A percentile compares a stretch with the other conserved stretches of the same genome.
Evolutionary conservation across 2,329 filamentous ascomycete genomes (phyloP).

Genomic region (Botrytis fragariae): DNA sequence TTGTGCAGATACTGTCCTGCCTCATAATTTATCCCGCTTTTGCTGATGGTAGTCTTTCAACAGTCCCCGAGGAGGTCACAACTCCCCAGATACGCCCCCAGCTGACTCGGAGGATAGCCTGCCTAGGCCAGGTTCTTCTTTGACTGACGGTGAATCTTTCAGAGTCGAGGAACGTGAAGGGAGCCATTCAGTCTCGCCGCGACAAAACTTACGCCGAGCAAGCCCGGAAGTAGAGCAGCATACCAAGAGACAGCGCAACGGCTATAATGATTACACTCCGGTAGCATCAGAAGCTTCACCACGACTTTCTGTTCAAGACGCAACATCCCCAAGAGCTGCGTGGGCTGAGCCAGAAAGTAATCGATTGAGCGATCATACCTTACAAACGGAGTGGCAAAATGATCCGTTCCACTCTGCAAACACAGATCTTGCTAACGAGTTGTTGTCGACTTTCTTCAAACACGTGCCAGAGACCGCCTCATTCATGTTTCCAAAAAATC

Average conservation of each 20-base stretch:
- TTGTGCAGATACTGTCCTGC: neutral
- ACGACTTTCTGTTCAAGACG: slow-evolving; percentile 28
- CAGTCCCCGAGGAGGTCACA: slow-evolving; percentile 40
- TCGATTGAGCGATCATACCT: slow-evolving; percentile 24
- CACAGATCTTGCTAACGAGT: slow-evolving; percentile 48
- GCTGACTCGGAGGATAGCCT: slow-evolving; percentile 36
- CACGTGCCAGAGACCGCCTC: slow-evolving; percentile 54
- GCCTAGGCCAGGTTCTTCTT: slow-evolving; percentile 34
- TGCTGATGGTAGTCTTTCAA: slow-evolving; percentile 40
- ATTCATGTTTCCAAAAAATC: slow-evolving; percentile 53
- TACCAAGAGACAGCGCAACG: slow-evolving; percentile 37
- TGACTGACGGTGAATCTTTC: slow-evolving; percentile 34
- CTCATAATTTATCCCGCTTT: slow-evolving; percentile 2
- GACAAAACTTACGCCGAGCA: slow-evolving; percentile 29
- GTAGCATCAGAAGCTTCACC: slow-evolving; percentile 37
- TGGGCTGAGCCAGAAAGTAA: slow-evolving; percentile 27
- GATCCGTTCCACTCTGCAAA: slow-evolving; percentile 52
- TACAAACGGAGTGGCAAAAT: slow-evolving; percentile 32
- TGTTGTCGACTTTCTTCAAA: slow-evolving; percentile 56
- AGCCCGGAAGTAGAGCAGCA: slow-evolving; percentile 36
- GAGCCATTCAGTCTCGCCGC: slow-evolving; percentile 34
- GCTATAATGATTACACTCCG: slow-evolving; percentile 36
- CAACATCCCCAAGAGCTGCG: slow-evolving; percentile 27
- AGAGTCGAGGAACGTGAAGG: slow-evolving; percentile 33
- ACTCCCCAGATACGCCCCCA: slow-evolving; percentile 38